phyloP scores from a whole-genome alignment of 805 yeast genomes.

The Trichomonascus vanleenenianus region DNA sequence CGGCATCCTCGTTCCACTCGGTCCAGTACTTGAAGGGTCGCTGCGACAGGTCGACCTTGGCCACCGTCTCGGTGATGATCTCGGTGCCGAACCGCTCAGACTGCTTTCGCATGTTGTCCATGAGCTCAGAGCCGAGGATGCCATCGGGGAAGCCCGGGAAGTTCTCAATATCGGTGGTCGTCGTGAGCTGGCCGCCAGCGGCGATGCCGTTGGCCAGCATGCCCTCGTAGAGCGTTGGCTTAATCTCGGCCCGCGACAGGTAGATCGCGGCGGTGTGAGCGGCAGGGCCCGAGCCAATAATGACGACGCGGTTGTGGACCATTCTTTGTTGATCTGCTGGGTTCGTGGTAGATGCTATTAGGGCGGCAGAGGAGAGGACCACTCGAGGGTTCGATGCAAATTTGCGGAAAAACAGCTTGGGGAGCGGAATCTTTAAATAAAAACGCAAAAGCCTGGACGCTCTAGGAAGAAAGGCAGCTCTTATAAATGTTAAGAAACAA shows the following conservation, averaged over 20 bases:
- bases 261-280: constrained; percentile 99
- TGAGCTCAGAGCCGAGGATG: constrained; percentile 74
- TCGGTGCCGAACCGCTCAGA: constrained; percentile 84
- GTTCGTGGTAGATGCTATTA: neutral
- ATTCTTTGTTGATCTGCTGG: constrained; percentile 4
- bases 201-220: constrained; percentile 96
- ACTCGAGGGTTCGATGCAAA: neutral
- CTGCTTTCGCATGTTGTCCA: constrained; percentile 93
- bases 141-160: constrained; percentile 99
- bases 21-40: constrained; percentile 97
- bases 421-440: neutral
- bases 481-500: no score
- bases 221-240: constrained; percentile 92
- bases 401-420: neutral
- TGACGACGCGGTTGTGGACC: constrained; percentile 29
- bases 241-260: constrained; percentile 91
- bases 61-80: constrained; percentile 88
- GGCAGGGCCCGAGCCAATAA: constrained; percentile 92
- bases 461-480: no score
- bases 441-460: no score
- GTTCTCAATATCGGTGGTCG: constrained; percentile 97
- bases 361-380: no score
- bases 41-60: constrained; percentile 80
- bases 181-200: constrained; percentile 98
- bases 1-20: constrained; percentile 87